Evolutionary conservation across 1,139 yeast genomes (phyloP).

Genomic region (Zygosaccharomyces sapae): DNA sequence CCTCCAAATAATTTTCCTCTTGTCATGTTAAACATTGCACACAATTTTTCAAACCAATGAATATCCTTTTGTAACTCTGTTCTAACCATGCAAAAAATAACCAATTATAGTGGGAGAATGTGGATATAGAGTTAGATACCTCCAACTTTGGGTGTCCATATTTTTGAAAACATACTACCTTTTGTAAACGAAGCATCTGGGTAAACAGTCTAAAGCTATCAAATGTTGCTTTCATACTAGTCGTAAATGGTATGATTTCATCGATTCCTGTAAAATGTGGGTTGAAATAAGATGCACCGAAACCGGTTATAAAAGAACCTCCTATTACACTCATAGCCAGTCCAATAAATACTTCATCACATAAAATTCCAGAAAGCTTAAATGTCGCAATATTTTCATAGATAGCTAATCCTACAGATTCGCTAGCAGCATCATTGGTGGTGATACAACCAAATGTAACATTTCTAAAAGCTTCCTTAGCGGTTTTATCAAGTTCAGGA

Average conservation of each 20-base stretch:
- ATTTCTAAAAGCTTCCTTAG: slow-evolving; percentile 28
- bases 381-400: slow-evolving; percentile 30
- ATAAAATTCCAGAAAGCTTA: slow-evolving; percentile 31
- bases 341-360: slow-evolving; percentile 25
- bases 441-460: slow-evolving; percentile 27
- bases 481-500: slow-evolving; percentile 26
- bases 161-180: slow-evolving; percentile 31
- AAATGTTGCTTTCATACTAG: slow-evolving; percentile 35
- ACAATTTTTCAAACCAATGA: slow-evolving; percentile 41
- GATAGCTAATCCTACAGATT: slow-evolving; percentile 26
- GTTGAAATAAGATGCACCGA: slow-evolving; percentile 20
- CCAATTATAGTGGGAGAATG: slow-evolving; percentile 23
- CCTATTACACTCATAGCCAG: slow-evolving; percentile 28
- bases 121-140: slow-evolving; percentile 40
- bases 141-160: slow-evolving; percentile 43
- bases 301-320: slow-evolving; percentile 22
- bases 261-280: slow-evolving; percentile 29
- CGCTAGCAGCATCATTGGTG: slow-evolving; percentile 25
- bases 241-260: slow-evolving; percentile 39
- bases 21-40: slow-evolving; percentile 37
- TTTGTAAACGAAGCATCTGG: slow-evolving; percentile 39
- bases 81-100: slow-evolving; percentile 37
- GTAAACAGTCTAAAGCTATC: slow-evolving; percentile 38
- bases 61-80: slow-evolving; percentile 30
- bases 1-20: slow-evolving; percentile 36